Evolutionary conservation across 352 stramenopile species (phyloP).

Genomic region (Phytophthora cactorum): DNA sequence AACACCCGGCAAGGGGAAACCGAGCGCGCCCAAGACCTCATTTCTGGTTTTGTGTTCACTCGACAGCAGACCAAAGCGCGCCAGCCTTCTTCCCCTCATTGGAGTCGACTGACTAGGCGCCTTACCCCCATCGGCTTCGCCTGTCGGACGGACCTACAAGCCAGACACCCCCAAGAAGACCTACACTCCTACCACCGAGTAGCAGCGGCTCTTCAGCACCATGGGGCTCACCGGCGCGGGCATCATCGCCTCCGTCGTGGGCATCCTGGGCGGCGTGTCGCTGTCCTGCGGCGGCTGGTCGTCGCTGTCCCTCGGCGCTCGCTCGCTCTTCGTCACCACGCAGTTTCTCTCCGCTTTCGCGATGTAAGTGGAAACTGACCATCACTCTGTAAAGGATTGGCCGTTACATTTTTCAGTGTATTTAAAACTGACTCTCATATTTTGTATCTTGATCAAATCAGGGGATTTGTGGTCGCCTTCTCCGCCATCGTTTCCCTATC

Average conservation of each 20-base stretch:
- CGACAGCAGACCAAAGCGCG: slow-evolving; percentile 41
- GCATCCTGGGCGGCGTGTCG: slow-evolving; percentile 81
- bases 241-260: slow-evolving; percentile 81
- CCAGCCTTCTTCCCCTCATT: slow-evolving; percentile 6
- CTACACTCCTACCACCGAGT: slow-evolving; percentile 2
- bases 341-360: slow-evolving; percentile 85
- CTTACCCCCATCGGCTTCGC: slow-evolving; percentile 17
- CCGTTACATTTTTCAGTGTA: background rate
- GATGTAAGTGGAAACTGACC: slow-evolving; percentile 64
- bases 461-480: slow-evolving; percentile 74
- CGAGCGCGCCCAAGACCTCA: slow-evolving; percentile 32
- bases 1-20: slow-evolving; percentile 27
- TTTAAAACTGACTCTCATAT: slow-evolving; percentile 22
- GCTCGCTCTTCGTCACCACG: slow-evolving; percentile 83
- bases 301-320: slow-evolving; percentile 80
- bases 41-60: slow-evolving; percentile 69
- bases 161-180: slow-evolving; percentile 5
- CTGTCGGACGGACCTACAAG: slow-evolving; percentile 16
- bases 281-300: slow-evolving; percentile 89
- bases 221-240: slow-evolving; percentile 59
- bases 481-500: slow-evolving; percentile 68
- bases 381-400: slow-evolving; percentile 19
- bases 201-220: slow-evolving; percentile 33
- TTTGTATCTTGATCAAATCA: slow-evolving; percentile 25
- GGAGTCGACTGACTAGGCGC: slow-evolving; percentile 24